A percentile compares a stretch with the other conserved stretches of the same genome.
Conservation (phyloP, 2,329 filamentous ascomycete genomes). For the Lachnellula suecica region DNA sequence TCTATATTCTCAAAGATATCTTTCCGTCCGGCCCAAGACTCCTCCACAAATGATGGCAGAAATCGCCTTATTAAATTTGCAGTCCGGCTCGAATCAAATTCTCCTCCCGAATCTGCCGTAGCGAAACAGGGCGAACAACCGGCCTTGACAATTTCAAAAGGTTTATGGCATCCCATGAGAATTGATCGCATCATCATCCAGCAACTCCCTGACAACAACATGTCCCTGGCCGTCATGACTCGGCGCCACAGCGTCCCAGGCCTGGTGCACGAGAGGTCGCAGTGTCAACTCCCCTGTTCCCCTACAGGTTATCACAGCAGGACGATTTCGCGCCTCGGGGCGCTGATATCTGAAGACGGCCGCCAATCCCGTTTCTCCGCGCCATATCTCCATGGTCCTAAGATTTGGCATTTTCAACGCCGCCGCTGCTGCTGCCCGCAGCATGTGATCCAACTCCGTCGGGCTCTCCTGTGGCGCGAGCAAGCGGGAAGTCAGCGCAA, state of each 20-base stretch:
- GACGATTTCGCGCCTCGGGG: slow-evolving; percentile 11
- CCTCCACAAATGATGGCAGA: slow-evolving; percentile 15
- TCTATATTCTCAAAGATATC: too few relatives aligned
- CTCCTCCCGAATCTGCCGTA: slow-evolving; percentile 22
- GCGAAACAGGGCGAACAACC: slow-evolving; percentile 22
- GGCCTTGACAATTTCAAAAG: slow-evolving; percentile 15
- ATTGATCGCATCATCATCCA: slow-evolving; percentile 18
- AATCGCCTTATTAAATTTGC: slow-evolving; percentile 15
- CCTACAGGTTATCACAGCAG: slow-evolving; percentile 24
- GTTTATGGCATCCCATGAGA: slow-evolving; percentile 26
- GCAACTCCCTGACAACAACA: slow-evolving; percentile 19
- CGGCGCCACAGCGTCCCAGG: slow-evolving; percentile 24
- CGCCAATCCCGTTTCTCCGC: slow-evolving; percentile 21
- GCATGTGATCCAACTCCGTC: slow-evolving; percentile 14
- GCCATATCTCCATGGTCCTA: slow-evolving; percentile 25
- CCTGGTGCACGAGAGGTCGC: slow-evolving; percentile 18
- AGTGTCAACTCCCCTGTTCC: slow-evolving; percentile 28
- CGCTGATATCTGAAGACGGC: slow-evolving; percentile 21
- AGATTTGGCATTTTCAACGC: slow-evolving; percentile 24
- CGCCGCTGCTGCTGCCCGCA: slow-evolving; percentile 19
- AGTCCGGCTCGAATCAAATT: slow-evolving; percentile 13
- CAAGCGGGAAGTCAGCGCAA: slow-evolving; percentile 21
- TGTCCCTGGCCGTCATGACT: slow-evolving; percentile 16
- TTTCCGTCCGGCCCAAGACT: too few relatives aligned
- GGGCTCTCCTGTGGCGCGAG: slow-evolving; percentile 26